Conservation (phyloP, 2,329 filamentous ascomycete genomes). For the Apiospora sp. region DNA sequence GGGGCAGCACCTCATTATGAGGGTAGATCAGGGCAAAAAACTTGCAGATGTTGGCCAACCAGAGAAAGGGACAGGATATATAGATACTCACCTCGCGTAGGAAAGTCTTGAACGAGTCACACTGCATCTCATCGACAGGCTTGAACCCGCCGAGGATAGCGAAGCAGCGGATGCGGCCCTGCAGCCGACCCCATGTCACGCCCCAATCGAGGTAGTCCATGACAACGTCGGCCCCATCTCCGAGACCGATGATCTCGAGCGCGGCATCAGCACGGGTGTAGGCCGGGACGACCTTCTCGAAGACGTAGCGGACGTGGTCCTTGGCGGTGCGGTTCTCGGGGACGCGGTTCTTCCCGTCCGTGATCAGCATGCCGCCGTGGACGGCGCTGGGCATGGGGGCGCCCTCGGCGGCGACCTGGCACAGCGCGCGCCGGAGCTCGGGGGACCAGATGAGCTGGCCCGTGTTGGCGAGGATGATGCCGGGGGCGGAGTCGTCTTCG, state of each 20-base stretch:
- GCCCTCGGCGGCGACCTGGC: constrained; percentile 60
- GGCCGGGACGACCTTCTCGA: constrained; percentile 66
- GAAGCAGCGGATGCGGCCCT: constrained; percentile 54
- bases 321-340: constrained; percentile 62
- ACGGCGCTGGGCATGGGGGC: constrained; percentile 70
- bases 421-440: constrained; percentile 66
- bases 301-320: constrained; percentile 73
- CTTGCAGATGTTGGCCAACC: background rate
- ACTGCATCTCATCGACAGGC: constrained; percentile 48
- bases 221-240: constrained; percentile 68
- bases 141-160: constrained; percentile 59
- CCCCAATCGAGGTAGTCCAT: constrained; percentile 65
- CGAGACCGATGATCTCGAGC: constrained; percentile 76
- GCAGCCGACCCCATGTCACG: constrained; percentile 58
- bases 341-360: constrained; percentile 66
- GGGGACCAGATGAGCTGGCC: constrained; percentile 83
- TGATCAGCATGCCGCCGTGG: constrained; percentile 61
- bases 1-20: background rate
- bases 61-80: background rate
- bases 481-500: constrained; percentile 53
- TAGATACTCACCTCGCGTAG: constrained; percentile 54
- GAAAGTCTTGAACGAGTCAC: constrained; percentile 56
- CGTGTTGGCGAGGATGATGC: constrained; percentile 78
- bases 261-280: constrained; percentile 57
- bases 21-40: background rate